These are phyloP conservation scores for Hibiscus mutabilis DNA, from an alignment of 345 rosid species.

Conservation along the genomic window DNA sequence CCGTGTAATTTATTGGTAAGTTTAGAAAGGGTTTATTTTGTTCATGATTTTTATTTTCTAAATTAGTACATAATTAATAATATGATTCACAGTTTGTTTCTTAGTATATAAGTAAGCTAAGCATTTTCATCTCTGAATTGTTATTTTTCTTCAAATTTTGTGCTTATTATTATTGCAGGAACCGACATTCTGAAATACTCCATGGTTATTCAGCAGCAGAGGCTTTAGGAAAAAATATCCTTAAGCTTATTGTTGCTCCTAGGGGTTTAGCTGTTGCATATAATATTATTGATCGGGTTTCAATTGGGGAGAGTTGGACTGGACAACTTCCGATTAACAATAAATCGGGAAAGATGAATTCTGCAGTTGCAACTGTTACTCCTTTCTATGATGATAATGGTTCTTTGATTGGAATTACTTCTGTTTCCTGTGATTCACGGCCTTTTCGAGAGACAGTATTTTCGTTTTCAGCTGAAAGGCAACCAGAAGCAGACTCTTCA, in stretches of 20 bases:
- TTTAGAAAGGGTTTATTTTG: background rate
- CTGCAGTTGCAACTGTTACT: conserved; percentile 54
- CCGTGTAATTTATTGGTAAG: conserved; percentile 79
- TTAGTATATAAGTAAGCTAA: background rate
- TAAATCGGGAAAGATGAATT: conserved; percentile 52
- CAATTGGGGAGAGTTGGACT: conserved; percentile 73
- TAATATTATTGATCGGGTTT: conserved; percentile 41
- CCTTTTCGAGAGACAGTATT: conserved; percentile 39
- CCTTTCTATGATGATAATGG: conserved; percentile 76
- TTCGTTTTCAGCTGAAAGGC: conserved; percentile 25
- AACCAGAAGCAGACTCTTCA: conserved; percentile 35
- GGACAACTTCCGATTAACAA: conserved; percentile 83
- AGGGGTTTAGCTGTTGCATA: conserved; percentile 45
- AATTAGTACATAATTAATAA: background rate
- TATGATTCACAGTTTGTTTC: background rate
- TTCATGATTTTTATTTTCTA: background rate
- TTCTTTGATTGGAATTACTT: conserved; percentile 65
- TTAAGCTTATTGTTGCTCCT: conserved; percentile 58
- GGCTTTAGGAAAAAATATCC: conserved; percentile 65
- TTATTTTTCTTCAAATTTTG: background rate
- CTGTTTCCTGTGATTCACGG: conserved; percentile 52
- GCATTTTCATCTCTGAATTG: background rate
- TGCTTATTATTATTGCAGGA: conserved; percentile 44
- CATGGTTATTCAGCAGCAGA: conserved; percentile 75
- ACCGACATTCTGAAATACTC: conserved; percentile 68